Base-by-base conservation (phyloP, 164 flowering plant genomes). In the Brasenia schreberi region DNA sequence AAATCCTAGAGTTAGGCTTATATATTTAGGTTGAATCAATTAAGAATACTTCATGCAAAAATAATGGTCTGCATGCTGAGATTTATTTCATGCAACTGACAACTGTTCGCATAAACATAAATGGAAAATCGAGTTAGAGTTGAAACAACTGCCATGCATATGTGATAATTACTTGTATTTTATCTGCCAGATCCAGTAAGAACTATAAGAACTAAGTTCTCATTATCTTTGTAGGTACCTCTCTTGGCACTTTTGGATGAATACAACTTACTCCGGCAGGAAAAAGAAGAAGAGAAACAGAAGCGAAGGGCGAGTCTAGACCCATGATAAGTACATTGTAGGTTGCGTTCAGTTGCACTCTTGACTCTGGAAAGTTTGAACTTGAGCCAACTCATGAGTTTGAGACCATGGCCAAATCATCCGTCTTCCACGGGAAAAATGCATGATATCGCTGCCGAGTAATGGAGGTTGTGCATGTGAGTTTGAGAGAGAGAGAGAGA, bases 191-290 rank as follows among this genome's bases (percentile, higher is more conserved):
- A 4, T 14, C 10, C 16, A 5, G 56, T 49, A 49, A 49, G 56
- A n/a, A n/a, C n/a, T n/a, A n/a, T n/a, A n/a, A n/a, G n/a, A 49
- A 49, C 4, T 33, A 33, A 14, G 4, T 59, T 53, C 52, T 44
- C 18, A 19, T 7, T 67, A 16, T 59, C 42, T 67, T 12, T 70
- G 39, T 52, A 90, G 98, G 87, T 90, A 59, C 89, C 88, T 42
- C 90, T 92, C 45, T 67, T 84, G 71, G 91, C 87, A 72, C 83
- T 90, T 84, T 70, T 92, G 74, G 96, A 87, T 76, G 95, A 88
- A 60, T 90, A 92, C 72, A 82, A 80, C 61, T 67, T 79, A 72
- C 18, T 69, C 5, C 77, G 85, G 69, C 80, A 78, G 68, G 87
- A 83, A 78, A 88, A 69, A 67, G 96, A 86, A 75, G 87, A 78